These are phyloP conservation scores for Beauveria australis DNA, from an alignment of 2,329 filamentous ascomycete genomes.

Conservation along the genomic window DNA sequence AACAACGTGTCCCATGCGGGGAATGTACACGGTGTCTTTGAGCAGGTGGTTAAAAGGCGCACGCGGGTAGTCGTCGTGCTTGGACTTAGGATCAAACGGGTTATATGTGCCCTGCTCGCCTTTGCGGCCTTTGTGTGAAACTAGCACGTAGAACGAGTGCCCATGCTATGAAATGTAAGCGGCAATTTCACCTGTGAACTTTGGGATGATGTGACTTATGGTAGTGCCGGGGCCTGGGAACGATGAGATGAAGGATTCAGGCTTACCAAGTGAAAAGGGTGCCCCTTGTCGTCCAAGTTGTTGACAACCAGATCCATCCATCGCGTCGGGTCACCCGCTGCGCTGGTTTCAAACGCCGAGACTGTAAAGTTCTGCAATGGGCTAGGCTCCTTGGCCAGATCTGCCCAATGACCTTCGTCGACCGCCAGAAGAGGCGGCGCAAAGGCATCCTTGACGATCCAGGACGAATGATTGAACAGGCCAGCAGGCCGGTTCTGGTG, in stretches of 20 bases:
- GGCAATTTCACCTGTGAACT: background rate
- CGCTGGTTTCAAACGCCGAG: constrained; percentile 11
- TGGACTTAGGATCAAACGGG: constrained; percentile 6
- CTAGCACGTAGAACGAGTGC: constrained; percentile 10
- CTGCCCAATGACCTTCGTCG: constrained; percentile 11
- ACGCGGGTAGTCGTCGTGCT: constrained; percentile 4
- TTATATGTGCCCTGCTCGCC: constrained; percentile 11
- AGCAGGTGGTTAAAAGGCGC: constrained; percentile 18
- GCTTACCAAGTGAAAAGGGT: constrained; percentile 40
- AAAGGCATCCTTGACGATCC: constrained; percentile 10
- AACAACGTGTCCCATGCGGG: constrained; percentile 26
- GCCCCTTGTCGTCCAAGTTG: constrained; percentile 40
- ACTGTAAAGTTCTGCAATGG: constrained; percentile 13
- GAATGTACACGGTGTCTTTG: constrained; percentile 28
- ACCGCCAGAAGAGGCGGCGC: constrained; percentile 14
- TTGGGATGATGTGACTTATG: no score
- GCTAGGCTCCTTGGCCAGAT: constrained; percentile 12
- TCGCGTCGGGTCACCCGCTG: constrained; percentile 12
- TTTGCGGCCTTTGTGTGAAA: constrained; percentile 6
- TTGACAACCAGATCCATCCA: constrained; percentile 43
- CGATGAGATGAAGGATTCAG: background rate
- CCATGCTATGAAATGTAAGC: constrained; percentile 16
- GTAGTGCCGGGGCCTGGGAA: no score
- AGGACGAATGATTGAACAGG: constrained; percentile 17
- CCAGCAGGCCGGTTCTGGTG: constrained; percentile 17